Percentiles rank a stretch among this genome's conserved stretches.
Conservation (phyloP, 768 basidiomycete species). For the Hemileccinum impolitum region DNA sequence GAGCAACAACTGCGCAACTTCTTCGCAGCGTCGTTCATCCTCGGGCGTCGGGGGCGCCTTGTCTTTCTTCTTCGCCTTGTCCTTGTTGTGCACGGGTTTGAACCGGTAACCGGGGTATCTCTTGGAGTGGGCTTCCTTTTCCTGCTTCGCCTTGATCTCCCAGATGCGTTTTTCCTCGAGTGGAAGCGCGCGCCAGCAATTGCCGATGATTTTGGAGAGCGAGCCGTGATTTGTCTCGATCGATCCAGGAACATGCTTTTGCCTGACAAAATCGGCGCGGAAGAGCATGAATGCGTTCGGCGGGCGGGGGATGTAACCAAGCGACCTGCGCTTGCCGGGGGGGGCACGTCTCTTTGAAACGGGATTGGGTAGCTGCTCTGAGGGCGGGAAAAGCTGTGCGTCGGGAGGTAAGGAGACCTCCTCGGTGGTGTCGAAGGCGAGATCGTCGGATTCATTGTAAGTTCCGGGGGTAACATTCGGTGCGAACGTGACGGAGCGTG, state of each 20-base stretch:
- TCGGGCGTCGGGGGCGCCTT: constrained; percentile 16
- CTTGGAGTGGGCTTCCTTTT: constrained; percentile 68
- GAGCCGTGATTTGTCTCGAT: constrained; percentile 50
- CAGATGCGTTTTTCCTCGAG: constrained; percentile 68
- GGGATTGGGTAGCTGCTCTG: constrained; percentile 37
- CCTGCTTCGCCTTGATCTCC: constrained; percentile 70
- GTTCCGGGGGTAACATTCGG: constrained; percentile 59
- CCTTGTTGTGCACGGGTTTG: constrained; percentile 44
- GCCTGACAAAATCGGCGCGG: constrained; percentile 36
- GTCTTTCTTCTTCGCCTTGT: constrained; percentile 41
- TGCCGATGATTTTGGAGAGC: constrained; percentile 49
- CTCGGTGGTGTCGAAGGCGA: constrained; percentile 18
- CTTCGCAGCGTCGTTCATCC: constrained; percentile 39
- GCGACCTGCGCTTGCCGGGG: constrained; percentile 62
- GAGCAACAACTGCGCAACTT: constrained; percentile 60
- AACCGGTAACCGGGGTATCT: constrained; percentile 64
- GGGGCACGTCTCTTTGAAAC: constrained; percentile 48
- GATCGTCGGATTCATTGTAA: constrained; percentile 38
- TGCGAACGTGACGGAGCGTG: constrained; percentile 58
- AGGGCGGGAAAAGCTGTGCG: constrained; percentile 53
- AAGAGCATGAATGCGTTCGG: constrained; percentile 37
- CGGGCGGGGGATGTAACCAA: constrained; percentile 34
- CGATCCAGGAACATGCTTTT: constrained; percentile 48
- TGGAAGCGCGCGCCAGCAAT: constrained; percentile 66
- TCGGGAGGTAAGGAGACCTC: constrained; percentile 32